These are phyloP conservation scores for Selenicereus undatus DNA, from an alignment of 148 eudicot species.

Conservation along the genomic window DNA sequence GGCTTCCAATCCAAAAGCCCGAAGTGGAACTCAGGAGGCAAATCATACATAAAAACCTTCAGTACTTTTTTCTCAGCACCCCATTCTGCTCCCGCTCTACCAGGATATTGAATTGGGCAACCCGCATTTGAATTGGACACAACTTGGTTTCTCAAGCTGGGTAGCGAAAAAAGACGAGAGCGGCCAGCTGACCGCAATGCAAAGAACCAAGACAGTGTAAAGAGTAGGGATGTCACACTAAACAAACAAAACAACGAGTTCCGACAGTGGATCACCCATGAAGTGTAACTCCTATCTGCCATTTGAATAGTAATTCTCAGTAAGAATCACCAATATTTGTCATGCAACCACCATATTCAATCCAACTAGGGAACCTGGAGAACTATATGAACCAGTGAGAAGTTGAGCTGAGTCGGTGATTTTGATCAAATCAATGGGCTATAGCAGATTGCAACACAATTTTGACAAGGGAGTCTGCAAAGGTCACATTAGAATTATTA, in stretches of 20 bases:
- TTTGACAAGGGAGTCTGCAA: not conserved
- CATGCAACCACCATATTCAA: slow-evolving; percentile 1
- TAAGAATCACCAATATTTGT: slow-evolving; percentile 1
- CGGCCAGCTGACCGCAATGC: slow-evolving; percentile 51
- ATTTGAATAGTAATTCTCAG: slow-evolving; percentile 14
- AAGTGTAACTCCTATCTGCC: slow-evolving; percentile 51
- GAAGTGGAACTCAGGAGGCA: slow-evolving; percentile 87
- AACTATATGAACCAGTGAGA: no score
- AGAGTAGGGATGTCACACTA: slow-evolving; percentile 44
- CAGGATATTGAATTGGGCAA: slow-evolving; percentile 2
- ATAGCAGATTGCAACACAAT: not conserved
- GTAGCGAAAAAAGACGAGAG: slow-evolving; percentile 33
- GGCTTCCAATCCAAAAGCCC: slow-evolving; percentile 69
- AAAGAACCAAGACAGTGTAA: slow-evolving; percentile 64
- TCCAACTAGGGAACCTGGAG: not conserved
- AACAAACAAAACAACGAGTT: slow-evolving; percentile 54
- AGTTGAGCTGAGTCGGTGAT: not conserved
- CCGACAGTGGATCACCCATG: slow-evolving; percentile 35
- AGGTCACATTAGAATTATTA: not conserved
- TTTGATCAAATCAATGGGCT: slow-evolving; percentile 1
- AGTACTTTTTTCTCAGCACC: slow-evolving; percentile 27
- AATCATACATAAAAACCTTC: slow-evolving; percentile 91
- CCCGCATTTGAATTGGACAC: slow-evolving; percentile 16
- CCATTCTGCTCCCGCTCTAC: slow-evolving; percentile 9
- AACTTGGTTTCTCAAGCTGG: slow-evolving; percentile 32